These are phyloP conservation scores for Tephrocybe rancida DNA, from an alignment of 768 basidiomycete species.

Conservation along the genomic window DNA sequence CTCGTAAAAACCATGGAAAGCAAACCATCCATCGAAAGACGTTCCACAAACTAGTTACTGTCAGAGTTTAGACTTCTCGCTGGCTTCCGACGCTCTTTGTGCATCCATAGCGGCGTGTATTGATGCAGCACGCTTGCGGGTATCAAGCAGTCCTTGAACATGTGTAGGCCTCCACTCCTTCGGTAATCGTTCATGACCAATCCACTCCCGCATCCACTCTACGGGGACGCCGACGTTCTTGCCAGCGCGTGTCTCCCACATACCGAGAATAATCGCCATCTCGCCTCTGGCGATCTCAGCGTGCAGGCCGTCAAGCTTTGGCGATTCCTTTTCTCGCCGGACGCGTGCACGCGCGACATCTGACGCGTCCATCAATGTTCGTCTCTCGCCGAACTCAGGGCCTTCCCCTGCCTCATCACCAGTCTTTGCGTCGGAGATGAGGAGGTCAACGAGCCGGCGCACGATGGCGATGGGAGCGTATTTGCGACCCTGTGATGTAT, in stretches of 20 bases:
- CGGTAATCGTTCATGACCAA: slow-evolving; percentile 54
- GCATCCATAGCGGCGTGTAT: slow-evolving; percentile 31
- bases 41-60: too few species aligned
- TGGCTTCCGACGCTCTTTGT: background rate
- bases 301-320: slow-evolving; percentile 45
- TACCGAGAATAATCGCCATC: slow-evolving; percentile 64
- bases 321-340: slow-evolving; percentile 48
- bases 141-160: slow-evolving; percentile 35
- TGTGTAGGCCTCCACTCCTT: slow-evolving; percentile 43
- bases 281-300: slow-evolving; percentile 69
- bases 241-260: slow-evolving; percentile 46
- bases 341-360: slow-evolving; percentile 55
- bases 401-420: slow-evolving; percentile 29
- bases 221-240: slow-evolving; percentile 43
- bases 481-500: slow-evolving; percentile 36
- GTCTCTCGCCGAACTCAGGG: slow-evolving; percentile 17
- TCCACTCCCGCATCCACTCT: slow-evolving; percentile 51
- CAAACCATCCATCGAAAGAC: background rate
- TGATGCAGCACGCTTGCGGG: slow-evolving; percentile 30
- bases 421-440: slow-evolving; percentile 36
- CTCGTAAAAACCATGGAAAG: background rate
- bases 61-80: too few species aligned
- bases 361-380: slow-evolving; percentile 34
- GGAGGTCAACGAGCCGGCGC: slow-evolving; percentile 35
- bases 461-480: slow-evolving; percentile 48